Evolutionary conservation across 805 yeast species (phyloP), one percentile per base, ranked within the genome.

Genomic region (Cyberlindnera nakhonratchasimensis): DNA sequence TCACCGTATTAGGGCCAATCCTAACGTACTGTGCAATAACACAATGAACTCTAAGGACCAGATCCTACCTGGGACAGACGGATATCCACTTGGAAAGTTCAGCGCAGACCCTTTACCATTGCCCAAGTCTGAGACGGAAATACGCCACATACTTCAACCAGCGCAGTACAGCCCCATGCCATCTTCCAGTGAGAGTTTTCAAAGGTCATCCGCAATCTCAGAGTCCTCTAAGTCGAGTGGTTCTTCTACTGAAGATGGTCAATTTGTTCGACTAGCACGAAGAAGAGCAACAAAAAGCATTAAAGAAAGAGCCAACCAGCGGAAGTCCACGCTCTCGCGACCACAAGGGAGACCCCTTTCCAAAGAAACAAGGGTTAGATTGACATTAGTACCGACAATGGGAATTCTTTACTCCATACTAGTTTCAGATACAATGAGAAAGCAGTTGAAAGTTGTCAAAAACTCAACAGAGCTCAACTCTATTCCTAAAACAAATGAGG

Each of bases 311-410:
- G 46, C 50, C 12, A 28, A 46, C 13, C 41, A 45, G 2, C 47
- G 47, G n/a, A 50, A 46, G 26, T 18, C 40, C 2, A 10, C 36
- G 2, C 11, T 31, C 6, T 41, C 58, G 37, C 55, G 55, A 30
- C 54, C 62, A 13, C 67, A 64, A 34, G 70, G 70, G 6, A 51
- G 70, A 23, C 75, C 77, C 11, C 55, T 76, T 17, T 76, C 77
- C 28, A 76, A 79, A 3, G 77, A 75, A 16, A 66, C 78, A 5
- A 66, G 70, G 42, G 70, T 76, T 3, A 66, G 76, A 35, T 54
- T 76, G n/a, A 67, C 79, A 0, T 46, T 71, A 37, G 71, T 71
- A 5, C 71, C 75, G 7, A 66, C 72, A 23, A 50, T 76, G 32
- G 59, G 69, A 5, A 58, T 67, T 3, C 57, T 76, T 17, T 74